Conservation (phyloP, 208 protist genomes). For the Leishmania mexicana region DNA sequence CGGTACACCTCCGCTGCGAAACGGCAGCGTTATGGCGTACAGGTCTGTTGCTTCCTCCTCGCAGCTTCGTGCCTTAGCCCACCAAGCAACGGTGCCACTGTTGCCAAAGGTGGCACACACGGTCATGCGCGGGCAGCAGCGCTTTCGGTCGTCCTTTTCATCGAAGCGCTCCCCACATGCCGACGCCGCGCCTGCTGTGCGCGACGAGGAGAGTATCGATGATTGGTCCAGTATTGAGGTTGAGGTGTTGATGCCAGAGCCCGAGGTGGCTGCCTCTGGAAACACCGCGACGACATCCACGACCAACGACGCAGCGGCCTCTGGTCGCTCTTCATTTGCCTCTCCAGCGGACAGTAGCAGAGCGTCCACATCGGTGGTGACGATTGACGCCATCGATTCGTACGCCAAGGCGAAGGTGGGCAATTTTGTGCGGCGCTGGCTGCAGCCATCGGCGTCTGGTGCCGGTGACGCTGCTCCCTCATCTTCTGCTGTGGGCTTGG, state of each 20-base stretch:
- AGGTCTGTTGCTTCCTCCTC: background rate
- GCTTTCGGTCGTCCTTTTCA: slow-evolving; percentile 1
- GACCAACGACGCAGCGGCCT: background rate
- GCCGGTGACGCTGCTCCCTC: background rate
- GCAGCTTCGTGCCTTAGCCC: background rate
- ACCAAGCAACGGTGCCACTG: background rate
- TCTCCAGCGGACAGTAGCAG: background rate
- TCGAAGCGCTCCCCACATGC: background rate
- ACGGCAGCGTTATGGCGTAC: background rate
- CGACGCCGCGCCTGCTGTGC: background rate
- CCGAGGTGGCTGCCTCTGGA: background rate
- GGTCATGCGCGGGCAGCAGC: background rate
- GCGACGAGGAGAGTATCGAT: slow-evolving; percentile 5
- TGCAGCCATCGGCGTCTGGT: slow-evolving; percentile 1
- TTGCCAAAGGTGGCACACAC: background rate
- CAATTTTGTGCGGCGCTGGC: slow-evolving; percentile 58
- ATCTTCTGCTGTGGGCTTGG: slow-evolving; percentile 15
- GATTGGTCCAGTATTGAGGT: slow-evolving; percentile 35
- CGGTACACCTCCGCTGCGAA: background rate
- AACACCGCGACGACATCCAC: background rate
- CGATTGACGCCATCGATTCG: slow-evolving; percentile 53
- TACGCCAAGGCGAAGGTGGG: slow-evolving; percentile 76
- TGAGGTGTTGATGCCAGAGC: slow-evolving; percentile 24
- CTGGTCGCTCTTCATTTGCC: background rate
- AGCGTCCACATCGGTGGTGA: slow-evolving; percentile 25